Percentiles rank a stretch among this genome's conserved stretches.
Conservation (phyloP, 257 asterid genomes). For the Capsicum baccatum region DNA sequence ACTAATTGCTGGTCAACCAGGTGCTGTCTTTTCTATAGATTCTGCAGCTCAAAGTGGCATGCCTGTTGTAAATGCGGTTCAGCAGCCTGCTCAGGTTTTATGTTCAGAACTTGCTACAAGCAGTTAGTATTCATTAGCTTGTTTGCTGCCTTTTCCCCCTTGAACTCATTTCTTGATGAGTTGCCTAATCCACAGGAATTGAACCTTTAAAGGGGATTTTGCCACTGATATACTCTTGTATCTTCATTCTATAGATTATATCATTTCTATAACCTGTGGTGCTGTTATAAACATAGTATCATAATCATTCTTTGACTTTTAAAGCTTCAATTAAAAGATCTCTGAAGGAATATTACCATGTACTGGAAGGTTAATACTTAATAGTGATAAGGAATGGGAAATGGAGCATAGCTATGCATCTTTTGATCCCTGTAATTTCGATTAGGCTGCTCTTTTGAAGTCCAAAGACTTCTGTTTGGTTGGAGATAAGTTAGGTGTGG, state of each 20-base stretch:
- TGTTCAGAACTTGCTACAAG: background rate
- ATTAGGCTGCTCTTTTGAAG: too few relatives aligned
- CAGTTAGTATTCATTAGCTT: conserved; percentile 3
- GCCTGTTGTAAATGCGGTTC: conserved; percentile 57
- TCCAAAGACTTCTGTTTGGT: too few relatives aligned
- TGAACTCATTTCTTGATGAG: background rate
- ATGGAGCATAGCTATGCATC: conserved; percentile 17
- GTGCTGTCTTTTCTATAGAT: conserved; percentile 78
- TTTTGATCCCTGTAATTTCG: too few relatives aligned
- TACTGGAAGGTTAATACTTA: background rate
- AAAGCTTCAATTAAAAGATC: background rate
- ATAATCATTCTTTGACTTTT: background rate
- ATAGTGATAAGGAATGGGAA: background rate
- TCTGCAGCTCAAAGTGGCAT: conserved; percentile 49
- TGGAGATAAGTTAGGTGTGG: too few relatives aligned
- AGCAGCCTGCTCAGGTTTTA: conserved; percentile 75
- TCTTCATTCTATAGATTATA: conserved; percentile 6
- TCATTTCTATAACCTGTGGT: background rate
- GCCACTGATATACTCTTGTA: background rate
- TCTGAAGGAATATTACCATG: background rate
- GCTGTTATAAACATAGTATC: background rate
- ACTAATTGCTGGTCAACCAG: conserved; percentile 94
- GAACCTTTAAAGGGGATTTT: too few relatives aligned
- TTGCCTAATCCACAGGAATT: background rate
- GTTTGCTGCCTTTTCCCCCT: background rate